Base-by-base conservation (phyloP, 139 green algal species). In the Bryopsis sp. region DNA sequence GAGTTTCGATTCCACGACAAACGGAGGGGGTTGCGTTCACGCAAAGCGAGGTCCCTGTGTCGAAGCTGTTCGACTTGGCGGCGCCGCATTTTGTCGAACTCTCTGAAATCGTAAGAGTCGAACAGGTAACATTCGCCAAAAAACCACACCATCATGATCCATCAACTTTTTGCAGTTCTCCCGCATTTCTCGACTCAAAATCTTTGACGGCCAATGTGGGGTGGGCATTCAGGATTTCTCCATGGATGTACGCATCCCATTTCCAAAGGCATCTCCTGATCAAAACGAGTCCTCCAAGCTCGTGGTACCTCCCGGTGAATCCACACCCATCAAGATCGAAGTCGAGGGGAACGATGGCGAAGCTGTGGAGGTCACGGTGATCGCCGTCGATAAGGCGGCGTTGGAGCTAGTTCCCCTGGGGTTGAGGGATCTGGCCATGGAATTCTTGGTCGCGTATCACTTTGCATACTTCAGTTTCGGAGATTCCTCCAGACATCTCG, bases 371-470 rank as follows among this genome's bases (percentile, higher is more conserved):
- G 58, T 65, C 8, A 69, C 62, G 22, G 69, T 75, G 6, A 24
- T 65, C 19, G 48, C 36, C 50, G 69, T 75, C 22, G 58, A 69
- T 58, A 75, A 75, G 39, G 69, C 69, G 0, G 38, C 54, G 26
- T 58, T 75, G 6, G 39, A 70, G 26, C 34, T 75, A 22, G 32
- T 70, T 8, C 59, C 59, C 31, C 29, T 47, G 24, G 24, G 15
- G 5, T 29, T 67, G 32, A 4, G 15, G 26, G 31, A 67, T 24
- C 7, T 67, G 24, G 6, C 59, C 19, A 7, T n/a, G 24, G 59
- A 67, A 7, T 67, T 67, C 31, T 11, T 24, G 59, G 29, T 67
- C 59, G 59, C 38, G 5, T 24, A 47, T 15, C 5, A 4, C 19
- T 15, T 36, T 24, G 33, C 59, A 33, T 47, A 11, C 24, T 67